phyloP scores from a whole-genome alignment of 495 filamentous ascomycete species.

The Penicillium malachiteum region DNA sequence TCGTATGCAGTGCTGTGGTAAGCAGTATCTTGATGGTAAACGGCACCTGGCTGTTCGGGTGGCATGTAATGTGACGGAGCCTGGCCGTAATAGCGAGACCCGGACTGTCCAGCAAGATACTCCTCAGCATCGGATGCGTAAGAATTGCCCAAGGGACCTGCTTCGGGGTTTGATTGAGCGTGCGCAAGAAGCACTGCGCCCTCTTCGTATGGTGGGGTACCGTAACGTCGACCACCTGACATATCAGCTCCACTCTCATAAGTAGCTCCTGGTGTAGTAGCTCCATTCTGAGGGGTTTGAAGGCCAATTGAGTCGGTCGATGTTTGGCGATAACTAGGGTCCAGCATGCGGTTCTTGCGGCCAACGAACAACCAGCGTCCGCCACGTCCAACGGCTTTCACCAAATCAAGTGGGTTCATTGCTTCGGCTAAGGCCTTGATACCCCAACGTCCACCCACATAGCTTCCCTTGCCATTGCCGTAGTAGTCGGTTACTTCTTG shows the following conservation, averaged over 20 bases:
- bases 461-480: slow-evolving; percentile 49
- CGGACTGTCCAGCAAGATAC: slow-evolving; percentile 24
- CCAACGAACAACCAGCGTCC: slow-evolving; percentile 82
- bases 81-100: slow-evolving; percentile 18
- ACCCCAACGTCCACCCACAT: slow-evolving; percentile 64
- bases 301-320: slow-evolving; percentile 34
- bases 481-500: slow-evolving; percentile 47
- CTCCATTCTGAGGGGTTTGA: slow-evolving; percentile 17
- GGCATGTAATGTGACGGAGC: slow-evolving; percentile 25
- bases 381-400: slow-evolving; percentile 74
- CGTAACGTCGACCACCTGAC: slow-evolving; percentile 23
- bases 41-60: not conserved
- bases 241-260: no score
- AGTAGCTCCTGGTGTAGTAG: slow-evolving; percentile 18
- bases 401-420: slow-evolving; percentile 80
- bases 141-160: slow-evolving; percentile 13
- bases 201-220: slow-evolving; percentile 34
- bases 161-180: slow-evolving; percentile 40
- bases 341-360: slow-evolving; percentile 52
- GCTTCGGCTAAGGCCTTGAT: slow-evolving; percentile 65
- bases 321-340: slow-evolving; percentile 48
- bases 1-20: slow-evolving; percentile 21
- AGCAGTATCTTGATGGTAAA: slow-evolving; percentile 13
- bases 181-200: slow-evolving; percentile 40
- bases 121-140: slow-evolving; percentile 23